Evolutionary conservation across 1,139 yeast species (phyloP), one percentile per base, ranked within the genome.

Genomic region (Nakaseomyces glabratus): DNA sequence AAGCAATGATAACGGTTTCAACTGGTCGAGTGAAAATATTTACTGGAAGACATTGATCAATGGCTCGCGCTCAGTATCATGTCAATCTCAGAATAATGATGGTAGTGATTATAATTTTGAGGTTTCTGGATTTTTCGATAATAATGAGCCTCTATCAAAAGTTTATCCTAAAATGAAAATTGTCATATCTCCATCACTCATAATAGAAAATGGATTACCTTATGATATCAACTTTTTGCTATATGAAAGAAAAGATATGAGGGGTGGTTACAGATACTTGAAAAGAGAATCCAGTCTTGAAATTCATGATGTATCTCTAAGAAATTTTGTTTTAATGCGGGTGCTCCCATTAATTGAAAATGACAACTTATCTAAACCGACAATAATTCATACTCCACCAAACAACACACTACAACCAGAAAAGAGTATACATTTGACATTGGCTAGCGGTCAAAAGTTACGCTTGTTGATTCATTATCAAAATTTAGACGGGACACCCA

Each of bases 111-210:
- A 73, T 51, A 79, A 73, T 46, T 80, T 82, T 58, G 93, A 82
- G 49, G 81, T 80, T 1, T 82, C 76, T 47, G 86, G 93, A 0
- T 62, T 66, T 15, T 78, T 62, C 52, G 76, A 81, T 47, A 55
- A 60, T 20, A 65, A 68, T 12, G 90, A 82, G 43, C 90, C 86
- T 0, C 63, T 86, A 26, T 71, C 84, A 0, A 68, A 69, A 42
- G 70, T 82, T 1, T 93, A 85, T 48, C 98, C 98, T 0, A 93
- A 84, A 49, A 71, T 90, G 84, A 72, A 67, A 8, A 60, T 90
- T 25, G 71, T 78, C 2, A 62, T 93, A 15, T 77, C 93, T 0
- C 88, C 98, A 1, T 97, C 98, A 0, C 61, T 93, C 24, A 85
- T 82, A 47, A 68, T 93, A 42, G 88, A 82, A 47, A 93, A 93